A percentile compares a stretch with the other conserved stretches of the same genome.
Conservation (phyloP, 2,329 filamentous ascomycete species). For the Hypoxylon sp. region DNA sequence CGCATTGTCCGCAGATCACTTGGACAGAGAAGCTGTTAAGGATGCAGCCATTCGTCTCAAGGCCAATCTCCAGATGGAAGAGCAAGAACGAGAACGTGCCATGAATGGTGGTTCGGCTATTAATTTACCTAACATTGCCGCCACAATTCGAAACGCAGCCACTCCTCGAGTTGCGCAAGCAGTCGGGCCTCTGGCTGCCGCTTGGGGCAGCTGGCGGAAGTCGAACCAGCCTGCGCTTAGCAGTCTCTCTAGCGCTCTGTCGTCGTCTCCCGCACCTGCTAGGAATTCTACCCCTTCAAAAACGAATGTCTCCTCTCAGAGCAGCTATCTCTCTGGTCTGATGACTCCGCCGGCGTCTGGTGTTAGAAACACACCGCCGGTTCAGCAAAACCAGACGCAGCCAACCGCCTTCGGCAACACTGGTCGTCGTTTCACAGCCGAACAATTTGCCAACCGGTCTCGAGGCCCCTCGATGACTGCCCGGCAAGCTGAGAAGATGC, state of each 20-base stretch:
- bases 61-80: constrained; percentile 97
- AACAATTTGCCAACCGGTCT: constrained; percentile 60
- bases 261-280: constrained; percentile 59
- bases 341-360: constrained; percentile 90
- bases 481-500: constrained; percentile 58
- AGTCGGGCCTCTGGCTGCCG: constrained; percentile 83
- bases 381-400: constrained; percentile 59
- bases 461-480: constrained; percentile 52
- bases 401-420: constrained; percentile 73
- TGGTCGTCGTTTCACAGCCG: constrained; percentile 68
- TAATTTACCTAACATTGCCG: constrained; percentile 80
- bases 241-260: constrained; percentile 61
- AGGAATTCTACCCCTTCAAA: constrained; percentile 72
- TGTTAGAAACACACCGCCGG: constrained; percentile 71
- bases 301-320: constrained; percentile 65
- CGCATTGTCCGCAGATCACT: constrained; percentile 79
- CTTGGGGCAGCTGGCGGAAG: constrained; percentile 95
- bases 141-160: constrained; percentile 79
- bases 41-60: constrained; percentile 94
- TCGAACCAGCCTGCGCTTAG: constrained; percentile 66
- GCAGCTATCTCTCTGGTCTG: constrained; percentile 78
- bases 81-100: constrained; percentile 91
- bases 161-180: constrained; percentile 87
- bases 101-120: constrained; percentile 77
- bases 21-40: constrained; percentile 83